Percentiles rank a stretch among this genome's conserved stretches.
Conservation (phyloP, 2,329 filamentous ascomycete species). For the Lizonia empirigonia region DNA sequence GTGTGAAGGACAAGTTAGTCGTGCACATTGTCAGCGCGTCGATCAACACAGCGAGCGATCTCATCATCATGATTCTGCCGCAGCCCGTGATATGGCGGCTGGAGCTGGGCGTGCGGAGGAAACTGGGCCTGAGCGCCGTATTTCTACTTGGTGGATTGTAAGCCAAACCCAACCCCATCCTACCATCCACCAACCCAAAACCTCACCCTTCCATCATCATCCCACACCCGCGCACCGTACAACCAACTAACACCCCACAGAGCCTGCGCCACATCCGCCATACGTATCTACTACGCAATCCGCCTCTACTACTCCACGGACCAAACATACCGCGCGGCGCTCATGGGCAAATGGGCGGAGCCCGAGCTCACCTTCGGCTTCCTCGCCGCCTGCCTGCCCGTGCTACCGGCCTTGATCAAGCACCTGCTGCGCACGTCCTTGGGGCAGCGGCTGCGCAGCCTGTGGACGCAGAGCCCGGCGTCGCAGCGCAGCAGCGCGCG, state of each 20-base stretch:
- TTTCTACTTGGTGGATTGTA: constrained; percentile 22
- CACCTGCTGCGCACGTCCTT: constrained; percentile 5
- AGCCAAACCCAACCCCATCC: no score
- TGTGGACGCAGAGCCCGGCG: constrained; percentile 7
- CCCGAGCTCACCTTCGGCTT: constrained; percentile 25
- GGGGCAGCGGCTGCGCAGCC: neutral
- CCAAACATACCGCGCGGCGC: constrained; percentile 16
- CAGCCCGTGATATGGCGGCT: constrained; percentile 26
- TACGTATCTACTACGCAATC: constrained; percentile 22
- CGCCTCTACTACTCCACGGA: constrained; percentile 14
- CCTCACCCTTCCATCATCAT: no score
- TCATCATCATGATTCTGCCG: constrained; percentile 25
- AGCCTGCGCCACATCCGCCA: constrained; percentile 16
- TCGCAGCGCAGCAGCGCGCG: no score
- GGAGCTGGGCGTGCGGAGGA: constrained; percentile 14
- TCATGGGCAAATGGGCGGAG: constrained; percentile 25
- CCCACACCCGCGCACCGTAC: no score
- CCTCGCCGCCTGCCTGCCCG: constrained; percentile 22
- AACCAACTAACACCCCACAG: constrained; percentile 5
- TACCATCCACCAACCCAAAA: no score
- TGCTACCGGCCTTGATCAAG: constrained; percentile 21
- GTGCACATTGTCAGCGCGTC: constrained; percentile 23
- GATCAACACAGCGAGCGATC: constrained; percentile 28
- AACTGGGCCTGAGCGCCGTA: constrained; percentile 19
- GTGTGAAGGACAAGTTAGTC: constrained; percentile 18